Base-by-base conservation (phyloP, 768 basidiomycete genomes). In the Stropharia rugosoannulata region DNA sequence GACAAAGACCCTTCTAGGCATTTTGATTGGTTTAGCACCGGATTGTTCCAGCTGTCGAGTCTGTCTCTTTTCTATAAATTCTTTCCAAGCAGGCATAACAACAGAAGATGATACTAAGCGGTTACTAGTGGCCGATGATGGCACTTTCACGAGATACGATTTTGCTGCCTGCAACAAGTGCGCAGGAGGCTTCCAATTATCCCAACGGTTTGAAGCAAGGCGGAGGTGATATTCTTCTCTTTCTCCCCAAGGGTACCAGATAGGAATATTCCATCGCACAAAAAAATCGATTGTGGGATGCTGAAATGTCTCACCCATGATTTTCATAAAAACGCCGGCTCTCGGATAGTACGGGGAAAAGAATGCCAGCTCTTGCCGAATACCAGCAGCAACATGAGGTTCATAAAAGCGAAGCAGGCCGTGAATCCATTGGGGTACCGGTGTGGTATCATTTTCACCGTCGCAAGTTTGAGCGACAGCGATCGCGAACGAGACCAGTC, bases 1-100 rank as follows among this genome's bases (percentile, higher is more conserved):
- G 8, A 55, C 8, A 29, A 40, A 61, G 1, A 57, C 56, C 4
- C 55, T 49, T 5, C 18, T 53, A 1, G 55, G 51, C 7, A 51
- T 55, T 8, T 40, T 54, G 3, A 12, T 29, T 44, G 18, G 2
- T 11, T 2, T 7, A 1, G 9, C 4, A 5, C 35, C 22, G 43
- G 45, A 48, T 11, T 13, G 15, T 40, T 57, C 54, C 18, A 11
- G 18, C 2, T 32, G 18, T 22, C 50, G 38, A 1, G 4, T 51
- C 27, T 29, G 18, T 4, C 43, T 41, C 15, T 53, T 36, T 35
- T 43, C 18, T 11, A 59, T 55, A 25, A 55, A 59, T 10, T 13
- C 4, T 7, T 37, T 44, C 58, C 58, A 59, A n/a, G 58, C 48
- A 19, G 46, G 49, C 2, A 35, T 42, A 25, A 3, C 25, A 44